Percentiles rank a stretch among this genome's conserved stretches.
These are phyloP conservation scores for Linaria vulgaris DNA, from an alignment of 257 asterid genomes.

Conservation along the genomic window DNA sequence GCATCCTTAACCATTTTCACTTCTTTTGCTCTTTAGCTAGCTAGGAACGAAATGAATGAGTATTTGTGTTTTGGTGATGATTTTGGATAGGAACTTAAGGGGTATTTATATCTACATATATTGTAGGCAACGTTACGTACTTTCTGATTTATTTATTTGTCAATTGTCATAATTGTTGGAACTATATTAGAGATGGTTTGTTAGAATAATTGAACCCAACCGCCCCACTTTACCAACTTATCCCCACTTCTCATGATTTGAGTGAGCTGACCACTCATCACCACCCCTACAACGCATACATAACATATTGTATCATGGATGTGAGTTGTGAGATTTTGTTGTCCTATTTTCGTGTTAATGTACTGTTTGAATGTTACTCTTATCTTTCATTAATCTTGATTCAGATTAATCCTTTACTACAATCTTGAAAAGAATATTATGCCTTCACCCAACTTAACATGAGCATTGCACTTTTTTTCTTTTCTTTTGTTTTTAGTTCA, in stretches of 20 bases:
- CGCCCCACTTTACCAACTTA: constrained; percentile 27
- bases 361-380: background rate
- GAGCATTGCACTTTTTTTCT: too few relatives aligned
- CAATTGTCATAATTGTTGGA: too few relatives aligned
- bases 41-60: background rate
- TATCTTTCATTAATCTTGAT: background rate
- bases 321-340: background rate
- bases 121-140: background rate
- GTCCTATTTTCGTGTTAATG: background rate
- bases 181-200: too few relatives aligned
- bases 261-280: constrained; percentile 16
- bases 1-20: constrained; percentile 31
- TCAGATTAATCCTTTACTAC: too few relatives aligned
- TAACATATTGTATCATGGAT: too few relatives aligned
- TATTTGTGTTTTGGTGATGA: background rate
- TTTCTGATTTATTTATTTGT: too few relatives aligned
- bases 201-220: background rate
- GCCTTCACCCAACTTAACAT: too few relatives aligned
- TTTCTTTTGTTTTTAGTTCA: too few relatives aligned
- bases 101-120: constrained; percentile 27
- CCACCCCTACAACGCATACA: background rate
- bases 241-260: background rate
- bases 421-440: too few relatives aligned
- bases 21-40: background rate
- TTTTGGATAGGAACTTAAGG: background rate